Evolutionary conservation across 1,284 basidiomycete species (phyloP).

Genomic region (Lentinula novae-zelandiae): DNA sequence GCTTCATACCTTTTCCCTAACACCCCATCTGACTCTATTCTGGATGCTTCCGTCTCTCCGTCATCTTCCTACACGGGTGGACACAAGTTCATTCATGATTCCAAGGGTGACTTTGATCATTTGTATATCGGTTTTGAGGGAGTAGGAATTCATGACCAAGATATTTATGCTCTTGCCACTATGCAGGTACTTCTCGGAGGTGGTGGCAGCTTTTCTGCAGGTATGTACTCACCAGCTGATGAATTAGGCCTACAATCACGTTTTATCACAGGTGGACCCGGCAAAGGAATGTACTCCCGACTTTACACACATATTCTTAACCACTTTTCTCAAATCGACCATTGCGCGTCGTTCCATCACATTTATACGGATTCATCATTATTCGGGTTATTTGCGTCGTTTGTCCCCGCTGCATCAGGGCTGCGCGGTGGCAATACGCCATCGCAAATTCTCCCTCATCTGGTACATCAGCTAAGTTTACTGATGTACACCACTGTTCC

Average conservation of each 20-base stretch:
- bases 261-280: slow-evolving; percentile 71
- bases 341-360: slow-evolving; percentile 98
- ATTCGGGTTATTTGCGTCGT: slow-evolving; percentile 92
- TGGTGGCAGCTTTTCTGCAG: slow-evolving; percentile 93
- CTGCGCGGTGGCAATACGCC: slow-evolving; percentile 57
- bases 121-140: slow-evolving; percentile 94
- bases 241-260: slow-evolving; percentile 14
- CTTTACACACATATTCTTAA: slow-evolving; percentile 98
- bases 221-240: slow-evolving; percentile 32
- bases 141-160: slow-evolving; percentile 87
- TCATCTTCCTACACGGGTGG: slow-evolving; percentile 85
- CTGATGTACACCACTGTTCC: slow-evolving; percentile 68
- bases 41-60: slow-evolving; percentile 28
- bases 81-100: slow-evolving; percentile 66
- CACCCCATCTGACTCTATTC: slow-evolving; percentile 25
- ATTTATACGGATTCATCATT: slow-evolving; percentile 95
- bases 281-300: slow-evolving; percentile 99
- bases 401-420: slow-evolving; percentile 67
- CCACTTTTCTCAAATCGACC: slow-evolving; percentile 91
- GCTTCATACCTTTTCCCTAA: slow-evolving; percentile 68
- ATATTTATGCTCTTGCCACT: slow-evolving; percentile 92
- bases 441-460: slow-evolving; percentile 75
- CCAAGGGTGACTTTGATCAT: slow-evolving; percentile 84
- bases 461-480: slow-evolving; percentile 81
- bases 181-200: slow-evolving; percentile 96